Evolutionary conservation across 306 rosid genomes (phyloP).

Genomic region (Carpinus fangiana): DNA sequence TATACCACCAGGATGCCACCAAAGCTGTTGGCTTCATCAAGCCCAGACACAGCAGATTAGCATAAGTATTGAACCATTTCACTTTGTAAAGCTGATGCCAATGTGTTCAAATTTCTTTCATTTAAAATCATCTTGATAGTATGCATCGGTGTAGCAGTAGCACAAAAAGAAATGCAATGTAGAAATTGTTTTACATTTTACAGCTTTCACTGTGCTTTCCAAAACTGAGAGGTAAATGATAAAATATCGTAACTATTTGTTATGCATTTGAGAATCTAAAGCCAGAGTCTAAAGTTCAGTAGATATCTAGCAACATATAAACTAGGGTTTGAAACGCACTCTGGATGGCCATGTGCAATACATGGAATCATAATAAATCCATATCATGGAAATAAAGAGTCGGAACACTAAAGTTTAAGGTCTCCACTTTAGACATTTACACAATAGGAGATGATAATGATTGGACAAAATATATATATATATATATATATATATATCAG

Average conservation of each 20-base stretch:
- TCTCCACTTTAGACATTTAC: background rate
- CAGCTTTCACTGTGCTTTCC: background rate
- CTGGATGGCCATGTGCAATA: background rate
- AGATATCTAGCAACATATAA: background rate
- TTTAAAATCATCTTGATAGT: background rate
- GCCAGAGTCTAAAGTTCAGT: background rate
- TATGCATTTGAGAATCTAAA: background rate
- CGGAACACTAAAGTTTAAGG: background rate
- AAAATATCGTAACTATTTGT: background rate
- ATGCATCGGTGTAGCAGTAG: background rate
- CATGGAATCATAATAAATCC: background rate
- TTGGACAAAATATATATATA: background rate
- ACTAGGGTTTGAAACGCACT: background rate
- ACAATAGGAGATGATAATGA: background rate
- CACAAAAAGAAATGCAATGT: background rate
- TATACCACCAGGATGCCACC: background rate
- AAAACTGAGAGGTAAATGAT: background rate
- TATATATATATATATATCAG: no score
- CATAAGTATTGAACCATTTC: background rate
- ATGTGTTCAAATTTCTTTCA: background rate
- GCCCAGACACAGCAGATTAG: background rate
- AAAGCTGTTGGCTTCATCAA: background rate
- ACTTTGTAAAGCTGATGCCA: background rate
- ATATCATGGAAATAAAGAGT: background rate
- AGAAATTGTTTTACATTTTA: background rate